phyloP scores from a whole-genome alignment of 2,329 filamentous ascomycete genomes.

The Pyricularia pennisetigena region DNA sequence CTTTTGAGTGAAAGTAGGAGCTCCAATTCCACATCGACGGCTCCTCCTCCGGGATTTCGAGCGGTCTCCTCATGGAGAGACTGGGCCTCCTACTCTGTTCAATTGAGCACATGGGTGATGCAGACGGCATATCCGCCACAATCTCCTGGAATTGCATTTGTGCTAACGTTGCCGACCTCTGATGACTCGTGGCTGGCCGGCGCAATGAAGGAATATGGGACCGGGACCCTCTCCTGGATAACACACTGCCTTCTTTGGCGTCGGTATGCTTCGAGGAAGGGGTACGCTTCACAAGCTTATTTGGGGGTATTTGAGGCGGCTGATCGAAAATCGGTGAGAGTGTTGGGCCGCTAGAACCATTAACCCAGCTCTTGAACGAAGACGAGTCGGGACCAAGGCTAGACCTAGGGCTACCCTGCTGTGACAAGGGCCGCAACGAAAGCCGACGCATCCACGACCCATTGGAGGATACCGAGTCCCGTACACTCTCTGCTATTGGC shows the following conservation, averaged over 20 bases:
- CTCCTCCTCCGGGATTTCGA: constrained; percentile 6
- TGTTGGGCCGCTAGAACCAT: constrained; percentile 58
- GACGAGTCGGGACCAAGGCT: constrained; percentile 57
- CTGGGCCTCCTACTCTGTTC: constrained; percentile 21
- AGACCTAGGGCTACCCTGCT: constrained; percentile 54
- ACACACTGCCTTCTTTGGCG: constrained; percentile 26
- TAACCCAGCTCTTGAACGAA: constrained; percentile 50
- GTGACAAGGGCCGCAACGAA: constrained; percentile 55
- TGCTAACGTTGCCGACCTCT: constrained; percentile 62
- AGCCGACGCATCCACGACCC: constrained; percentile 66
- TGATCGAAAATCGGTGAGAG: constrained; percentile 30
- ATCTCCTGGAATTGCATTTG: constrained; percentile 26
- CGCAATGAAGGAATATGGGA: constrained; percentile 57
- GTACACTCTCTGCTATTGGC: constrained; percentile 31
- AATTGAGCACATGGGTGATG: constrained; percentile 19
- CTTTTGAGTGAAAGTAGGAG: constrained; percentile 46
- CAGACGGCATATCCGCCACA: constrained; percentile 10
- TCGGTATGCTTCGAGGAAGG: background rate
- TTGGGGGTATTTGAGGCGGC: constrained; percentile 45
- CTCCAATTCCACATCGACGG: constrained; percentile 29
- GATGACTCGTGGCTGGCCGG: constrained; percentile 69
- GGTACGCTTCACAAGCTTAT: constrained; percentile 73
- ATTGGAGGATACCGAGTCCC: constrained; percentile 51
- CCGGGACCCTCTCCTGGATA: constrained; percentile 38
- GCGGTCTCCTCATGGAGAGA: constrained; percentile 7